Conservation (phyloP, 2,329 filamentous ascomycete genomes). For the Trichoderma guizhouense region DNA sequence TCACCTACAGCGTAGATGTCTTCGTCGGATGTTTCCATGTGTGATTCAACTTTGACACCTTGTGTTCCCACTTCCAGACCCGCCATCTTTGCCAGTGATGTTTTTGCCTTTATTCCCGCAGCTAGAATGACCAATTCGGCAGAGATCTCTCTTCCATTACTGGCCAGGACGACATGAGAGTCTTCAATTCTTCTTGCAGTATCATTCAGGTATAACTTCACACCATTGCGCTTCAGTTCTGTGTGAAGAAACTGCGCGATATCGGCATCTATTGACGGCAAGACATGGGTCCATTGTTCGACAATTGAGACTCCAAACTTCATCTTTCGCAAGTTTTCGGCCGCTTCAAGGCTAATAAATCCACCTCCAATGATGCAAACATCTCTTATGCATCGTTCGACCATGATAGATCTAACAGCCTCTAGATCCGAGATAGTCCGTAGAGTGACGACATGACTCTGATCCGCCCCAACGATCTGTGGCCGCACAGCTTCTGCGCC, state of each 20-base stretch:
- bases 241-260: neutral
- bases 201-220: neutral
- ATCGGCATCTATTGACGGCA: neutral
- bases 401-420: neutral
- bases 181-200: neutral
- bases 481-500: neutral
- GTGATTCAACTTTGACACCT: neutral
- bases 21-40: neutral
- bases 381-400: neutral
- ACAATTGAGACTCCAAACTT: neutral
- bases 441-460: neutral
- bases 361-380: neutral
- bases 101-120: neutral
- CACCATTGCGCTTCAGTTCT: neutral
- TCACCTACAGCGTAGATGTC: neutral
- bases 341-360: neutral
- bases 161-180: neutral
- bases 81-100: neutral
- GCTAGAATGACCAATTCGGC: neutral
- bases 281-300: neutral
- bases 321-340: neutral
- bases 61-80: neutral
- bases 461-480: neutral
- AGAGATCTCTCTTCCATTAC: neutral
- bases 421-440: neutral